A percentile compares a stretch with the other conserved stretches of the same genome.
phyloP scores from a whole-genome alignment of 495 filamentous ascomycete species.

The Echria macrotheca region DNA sequence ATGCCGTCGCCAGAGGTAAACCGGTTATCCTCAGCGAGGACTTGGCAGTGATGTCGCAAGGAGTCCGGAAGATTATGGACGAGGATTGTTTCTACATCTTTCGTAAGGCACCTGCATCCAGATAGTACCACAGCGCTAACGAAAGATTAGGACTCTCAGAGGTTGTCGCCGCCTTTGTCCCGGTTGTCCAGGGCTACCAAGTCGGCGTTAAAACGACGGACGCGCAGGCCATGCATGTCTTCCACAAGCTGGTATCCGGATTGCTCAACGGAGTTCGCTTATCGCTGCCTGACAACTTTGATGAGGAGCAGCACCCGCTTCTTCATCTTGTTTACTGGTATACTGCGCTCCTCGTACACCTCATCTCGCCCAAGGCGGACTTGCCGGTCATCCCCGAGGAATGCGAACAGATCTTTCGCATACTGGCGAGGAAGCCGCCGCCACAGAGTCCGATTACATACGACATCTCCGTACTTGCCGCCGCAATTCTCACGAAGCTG shows the following conservation, averaged over 20 bases:
- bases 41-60: conserved; percentile 54
- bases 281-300: conserved; percentile 32
- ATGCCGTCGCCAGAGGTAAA: conserved; percentile 60
- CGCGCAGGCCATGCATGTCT: not conserved
- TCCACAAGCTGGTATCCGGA: not conserved
- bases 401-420: conserved; percentile 51
- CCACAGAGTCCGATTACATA: conserved; percentile 61
- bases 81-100: conserved; percentile 58
- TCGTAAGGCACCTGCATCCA: conserved; percentile 45
- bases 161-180: conserved; percentile 18
- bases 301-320: conserved; percentile 38
- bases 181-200: not conserved
- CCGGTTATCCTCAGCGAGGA: conserved; percentile 55
- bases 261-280: conserved; percentile 36
- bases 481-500: conserved; percentile 63
- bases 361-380: conserved; percentile 40
- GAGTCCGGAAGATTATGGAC: conserved; percentile 62
- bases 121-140: conserved; percentile 16
- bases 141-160: conserved; percentile 31
- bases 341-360: conserved; percentile 57
- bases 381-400: conserved; percentile 52
- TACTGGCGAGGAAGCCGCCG: conserved; percentile 51
- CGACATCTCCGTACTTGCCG: conserved; percentile 63
- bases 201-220: not conserved
- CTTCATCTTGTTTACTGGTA: conserved; percentile 73